Conservation (phyloP, 2,329 filamentous ascomycete genomes). For the Chaetomiaceae sp. region DNA sequence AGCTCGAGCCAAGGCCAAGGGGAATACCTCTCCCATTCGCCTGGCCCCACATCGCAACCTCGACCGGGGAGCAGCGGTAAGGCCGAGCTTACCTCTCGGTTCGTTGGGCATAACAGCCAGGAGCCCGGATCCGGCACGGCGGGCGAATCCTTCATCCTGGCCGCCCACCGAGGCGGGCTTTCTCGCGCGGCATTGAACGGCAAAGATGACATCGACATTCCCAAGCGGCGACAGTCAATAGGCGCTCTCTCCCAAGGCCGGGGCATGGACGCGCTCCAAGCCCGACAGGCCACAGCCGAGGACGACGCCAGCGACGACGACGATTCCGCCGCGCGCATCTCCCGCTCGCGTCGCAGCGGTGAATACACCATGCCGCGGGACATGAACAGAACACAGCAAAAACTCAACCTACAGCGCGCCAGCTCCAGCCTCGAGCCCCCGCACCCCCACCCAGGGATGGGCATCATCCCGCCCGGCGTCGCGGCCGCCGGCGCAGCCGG, state of each 20-base stretch:
- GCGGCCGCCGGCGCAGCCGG: constrained; percentile 40
- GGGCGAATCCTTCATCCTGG: constrained; percentile 34
- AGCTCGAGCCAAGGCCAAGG: constrained; percentile 26
- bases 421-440: constrained; percentile 66
- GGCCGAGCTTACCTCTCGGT: constrained; percentile 54
- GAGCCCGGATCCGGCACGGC: constrained; percentile 46
- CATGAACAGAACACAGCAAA: constrained; percentile 68
- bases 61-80: constrained; percentile 41
- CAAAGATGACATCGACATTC: constrained; percentile 31
- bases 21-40: constrained; percentile 25
- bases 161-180: constrained; percentile 11
- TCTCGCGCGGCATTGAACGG: constrained; percentile 22
- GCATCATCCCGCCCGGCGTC: constrained; percentile 31
- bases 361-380: constrained; percentile 43
- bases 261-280: constrained; percentile 11
- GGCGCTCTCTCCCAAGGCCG: constrained; percentile 33
- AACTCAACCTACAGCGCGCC: constrained; percentile 68
- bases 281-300: constrained; percentile 30
- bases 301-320: constrained; percentile 36
- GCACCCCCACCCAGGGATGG: constrained; percentile 38
- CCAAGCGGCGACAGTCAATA: constrained; percentile 41
- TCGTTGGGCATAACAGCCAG: constrained; percentile 42
- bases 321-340: constrained; percentile 28
- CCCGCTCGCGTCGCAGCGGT: constrained; percentile 33
- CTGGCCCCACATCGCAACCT: constrained; percentile 16